Percentiles rank a stretch among this genome's conserved stretches.
Evolutionary conservation across 345 rosid genomes (phyloP).

Genomic region (Tarenaya hassleriana): DNA sequence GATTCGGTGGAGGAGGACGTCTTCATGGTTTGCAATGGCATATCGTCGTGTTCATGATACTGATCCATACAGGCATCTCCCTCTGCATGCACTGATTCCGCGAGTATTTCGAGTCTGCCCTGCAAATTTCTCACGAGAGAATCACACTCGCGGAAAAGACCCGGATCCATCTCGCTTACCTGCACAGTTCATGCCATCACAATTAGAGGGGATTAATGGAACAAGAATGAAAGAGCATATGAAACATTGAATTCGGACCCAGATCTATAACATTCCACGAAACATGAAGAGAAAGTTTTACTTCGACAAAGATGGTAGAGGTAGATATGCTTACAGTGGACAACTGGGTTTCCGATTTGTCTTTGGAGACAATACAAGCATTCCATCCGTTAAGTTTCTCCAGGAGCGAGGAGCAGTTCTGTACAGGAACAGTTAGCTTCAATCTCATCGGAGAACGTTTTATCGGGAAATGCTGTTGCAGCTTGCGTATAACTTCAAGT

Average conservation of each 20-base stretch:
- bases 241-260: too few species aligned
- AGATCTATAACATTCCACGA: too few species aligned
- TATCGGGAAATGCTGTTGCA: slow-evolving; percentile 89
- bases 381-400: slow-evolving; percentile 64
- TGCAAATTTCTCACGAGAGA: slow-evolving; percentile 64
- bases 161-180: slow-evolving; percentile 87
- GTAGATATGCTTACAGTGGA: slow-evolving; percentile 53
- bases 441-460: slow-evolving; percentile 89
- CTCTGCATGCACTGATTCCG: slow-evolving; percentile 74
- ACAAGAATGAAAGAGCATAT: too few species aligned
- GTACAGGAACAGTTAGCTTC: slow-evolving; percentile 47
- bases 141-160: slow-evolving; percentile 76
- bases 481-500: slow-evolving; percentile 83
- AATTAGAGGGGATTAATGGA: slow-evolving; percentile 1
- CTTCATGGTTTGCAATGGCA: slow-evolving; percentile 25
- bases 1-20: slow-evolving; percentile 30
- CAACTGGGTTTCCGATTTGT: slow-evolving; percentile 58
- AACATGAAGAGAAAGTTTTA: too few species aligned
- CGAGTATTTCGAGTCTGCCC: slow-evolving; percentile 83
- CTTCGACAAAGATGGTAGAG: not conserved
- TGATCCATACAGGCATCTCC: slow-evolving; percentile 71
- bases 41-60: slow-evolving; percentile 65
- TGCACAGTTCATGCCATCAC: slow-evolving; percentile 24
- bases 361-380: slow-evolving; percentile 60
- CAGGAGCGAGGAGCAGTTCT: slow-evolving; percentile 38